Percentiles rank a stretch among this genome's conserved stretches.
Evolutionary conservation across 2,329 filamentous ascomycete genomes (phyloP).

Genomic region (Claviceps purpurea): DNA sequence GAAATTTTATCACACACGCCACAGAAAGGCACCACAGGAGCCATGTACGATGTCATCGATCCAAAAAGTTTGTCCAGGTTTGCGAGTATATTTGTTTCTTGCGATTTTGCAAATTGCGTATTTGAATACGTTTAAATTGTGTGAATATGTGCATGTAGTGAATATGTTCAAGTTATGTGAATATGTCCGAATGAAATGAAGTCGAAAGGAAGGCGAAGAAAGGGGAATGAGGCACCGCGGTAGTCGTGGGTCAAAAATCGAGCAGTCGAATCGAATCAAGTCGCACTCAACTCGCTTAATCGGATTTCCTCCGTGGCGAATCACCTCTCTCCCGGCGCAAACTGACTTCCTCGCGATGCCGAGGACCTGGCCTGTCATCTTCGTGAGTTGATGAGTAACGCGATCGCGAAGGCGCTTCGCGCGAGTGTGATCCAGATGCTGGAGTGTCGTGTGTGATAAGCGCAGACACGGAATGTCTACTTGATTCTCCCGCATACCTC

Average conservation of each 20-base stretch:
- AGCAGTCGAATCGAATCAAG: neutral
- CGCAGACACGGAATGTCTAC: constrained; percentile 22
- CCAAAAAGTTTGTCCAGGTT: too few relatives aligned
- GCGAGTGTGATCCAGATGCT: constrained; percentile 7
- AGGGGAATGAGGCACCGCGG: too few relatives aligned
- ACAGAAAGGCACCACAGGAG: too few relatives aligned
- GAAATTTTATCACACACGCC: too few relatives aligned
- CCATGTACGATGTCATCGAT: too few relatives aligned
- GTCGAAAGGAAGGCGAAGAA: too few relatives aligned
- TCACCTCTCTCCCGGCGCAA: constrained; percentile 4
- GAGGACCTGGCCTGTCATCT: neutral
- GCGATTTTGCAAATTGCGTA: too few relatives aligned
- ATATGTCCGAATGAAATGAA: neutral
- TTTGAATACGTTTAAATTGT: too few relatives aligned
- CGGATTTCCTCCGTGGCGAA: constrained; percentile 4
- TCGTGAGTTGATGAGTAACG: constrained; percentile 3
- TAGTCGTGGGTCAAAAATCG: too few relatives aligned
- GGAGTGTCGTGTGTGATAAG: constrained; percentile 14
- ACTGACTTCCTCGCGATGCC: constrained; percentile 6
- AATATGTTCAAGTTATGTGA: neutral
- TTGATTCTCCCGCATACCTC: constrained; percentile 16
- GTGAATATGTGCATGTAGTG: too few relatives aligned
- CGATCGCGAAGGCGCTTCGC: constrained; percentile 7
- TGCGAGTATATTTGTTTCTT: too few relatives aligned
- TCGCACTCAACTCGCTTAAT: neutral